Conservation (phyloP, 352 stramenopile species). For the Blastocystis sp. region DNA sequence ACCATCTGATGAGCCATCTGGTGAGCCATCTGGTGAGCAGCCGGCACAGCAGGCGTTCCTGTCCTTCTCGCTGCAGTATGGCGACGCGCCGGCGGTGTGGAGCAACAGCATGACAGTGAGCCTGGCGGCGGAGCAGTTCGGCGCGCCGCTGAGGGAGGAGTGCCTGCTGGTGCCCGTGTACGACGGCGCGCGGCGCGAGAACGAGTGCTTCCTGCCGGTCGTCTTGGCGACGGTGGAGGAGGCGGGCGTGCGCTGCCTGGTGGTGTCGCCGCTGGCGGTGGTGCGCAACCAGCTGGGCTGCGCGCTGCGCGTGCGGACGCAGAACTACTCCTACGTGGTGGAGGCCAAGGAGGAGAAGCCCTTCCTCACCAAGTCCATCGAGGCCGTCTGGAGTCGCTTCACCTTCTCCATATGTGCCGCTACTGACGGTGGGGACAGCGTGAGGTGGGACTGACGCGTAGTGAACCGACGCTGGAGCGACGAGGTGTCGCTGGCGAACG, state of each 20-base stretch:
- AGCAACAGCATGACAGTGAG: slow-evolving; percentile 11
- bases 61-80: background rate
- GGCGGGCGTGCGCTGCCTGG: background rate
- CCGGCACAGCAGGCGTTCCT: background rate
- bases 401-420: background rate
- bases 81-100: background rate
- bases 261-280: slow-evolving; percentile 33
- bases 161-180: slow-evolving; percentile 47
- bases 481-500: background rate
- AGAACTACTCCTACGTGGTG: background rate
- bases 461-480: background rate
- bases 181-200: background rate
- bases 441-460: background rate
- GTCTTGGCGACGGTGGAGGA: background rate
- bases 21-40: background rate
- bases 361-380: background rate
- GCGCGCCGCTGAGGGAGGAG: background rate
- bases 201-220: slow-evolving; percentile 41
- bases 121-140: background rate
- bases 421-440: background rate
- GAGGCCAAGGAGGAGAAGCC: background rate
- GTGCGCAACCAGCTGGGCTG: slow-evolving; percentile 4
- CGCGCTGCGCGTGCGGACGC: background rate
- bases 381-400: background rate
- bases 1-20: too few relatives aligned